Evolutionary conservation across 2,329 filamentous ascomycete species (phyloP).

Genomic region (Fusarium mundagurra): DNA sequence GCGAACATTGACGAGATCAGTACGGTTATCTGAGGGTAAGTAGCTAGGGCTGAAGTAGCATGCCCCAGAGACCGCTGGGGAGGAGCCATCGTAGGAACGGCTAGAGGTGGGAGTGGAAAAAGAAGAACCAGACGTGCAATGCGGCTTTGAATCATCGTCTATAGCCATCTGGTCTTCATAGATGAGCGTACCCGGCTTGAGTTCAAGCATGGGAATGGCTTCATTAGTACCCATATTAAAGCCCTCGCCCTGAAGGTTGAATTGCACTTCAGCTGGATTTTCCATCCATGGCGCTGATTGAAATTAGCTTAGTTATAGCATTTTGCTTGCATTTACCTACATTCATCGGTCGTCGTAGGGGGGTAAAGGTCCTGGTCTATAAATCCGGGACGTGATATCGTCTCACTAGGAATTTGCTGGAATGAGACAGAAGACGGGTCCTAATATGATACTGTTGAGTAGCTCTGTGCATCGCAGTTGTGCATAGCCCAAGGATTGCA

Average conservation of each 20-base stretch:
- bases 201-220: conserved; percentile 70
- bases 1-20: too few relatives aligned
- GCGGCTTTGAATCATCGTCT: conserved; percentile 62
- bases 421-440: conserved; percentile 64
- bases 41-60: too few relatives aligned
- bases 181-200: conserved; percentile 60
- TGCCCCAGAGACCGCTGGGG: too few relatives aligned
- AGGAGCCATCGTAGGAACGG: conserved; percentile 77
- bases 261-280: too few relatives aligned
- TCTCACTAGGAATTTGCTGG: conserved; percentile 60
- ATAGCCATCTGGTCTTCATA: conserved; percentile 63
- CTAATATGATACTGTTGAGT: conserved; percentile 63
- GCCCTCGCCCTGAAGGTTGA: too few relatives aligned
- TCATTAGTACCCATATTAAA: too few relatives aligned
- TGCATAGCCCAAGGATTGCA: conserved; percentile 64
- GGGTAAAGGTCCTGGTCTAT: too few relatives aligned
- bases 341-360: too few relatives aligned
- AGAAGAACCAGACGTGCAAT: conserved; percentile 76
- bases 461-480: conserved; percentile 65
- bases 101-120: conserved; percentile 78
- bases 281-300: too few relatives aligned
- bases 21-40: too few relatives aligned
- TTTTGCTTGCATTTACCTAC: too few relatives aligned
- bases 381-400: conserved; percentile 64
- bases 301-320: too few relatives aligned